Evolutionary conservation across 352 stramenopile species (phyloP).

Genomic region (Phytophthora ramorum): DNA sequence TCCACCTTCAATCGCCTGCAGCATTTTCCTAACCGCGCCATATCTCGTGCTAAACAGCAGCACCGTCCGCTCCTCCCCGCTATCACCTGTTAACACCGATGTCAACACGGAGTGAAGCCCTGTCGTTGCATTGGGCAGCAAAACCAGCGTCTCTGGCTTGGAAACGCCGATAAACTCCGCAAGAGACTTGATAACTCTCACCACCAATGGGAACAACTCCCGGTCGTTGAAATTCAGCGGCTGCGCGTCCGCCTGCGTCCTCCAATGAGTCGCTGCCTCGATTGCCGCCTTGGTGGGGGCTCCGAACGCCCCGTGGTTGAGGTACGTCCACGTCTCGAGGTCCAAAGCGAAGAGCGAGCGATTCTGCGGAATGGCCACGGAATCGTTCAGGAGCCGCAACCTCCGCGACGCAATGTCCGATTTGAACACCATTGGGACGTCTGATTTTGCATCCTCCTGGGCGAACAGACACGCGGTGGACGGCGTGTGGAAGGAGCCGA

Average conservation of each 20-base stretch:
- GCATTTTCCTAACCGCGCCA: conserved; percentile 94
- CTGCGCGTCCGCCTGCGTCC: conserved; percentile 82
- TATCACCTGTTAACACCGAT: conserved; percentile 40
- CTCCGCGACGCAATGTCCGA: conserved; percentile 18
- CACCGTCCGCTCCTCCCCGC: conserved; percentile 44
- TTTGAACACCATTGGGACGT: conserved; percentile 14
- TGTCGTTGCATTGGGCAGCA: conserved; percentile 91
- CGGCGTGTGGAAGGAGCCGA: conserved; percentile 82
- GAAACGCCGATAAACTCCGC: conserved; percentile 65
- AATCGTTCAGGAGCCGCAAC: conserved; percentile 25
- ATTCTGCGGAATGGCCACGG: conserved; percentile 34
- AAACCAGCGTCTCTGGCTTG: conserved; percentile 63
- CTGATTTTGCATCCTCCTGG: conserved; percentile 13
- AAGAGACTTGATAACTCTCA: conserved; percentile 80
- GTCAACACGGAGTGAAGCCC: conserved; percentile 89
- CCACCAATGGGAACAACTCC: conserved; percentile 91
- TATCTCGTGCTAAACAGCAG: conserved; percentile 89
- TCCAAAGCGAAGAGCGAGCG: conserved; percentile 63
- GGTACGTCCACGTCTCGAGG: conserved; percentile 84
- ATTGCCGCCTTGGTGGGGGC: conserved; percentile 72
- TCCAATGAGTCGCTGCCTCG: conserved; percentile 79
- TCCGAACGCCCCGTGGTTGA: conserved; percentile 96
- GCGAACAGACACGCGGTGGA: conserved; percentile 66
- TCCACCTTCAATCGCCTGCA: conserved; percentile 45
- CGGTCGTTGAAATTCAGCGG: conserved; percentile 94